Evolutionary conservation across 352 stramenopile species (phyloP).

Genomic region (Vaucheria bursata): DNA sequence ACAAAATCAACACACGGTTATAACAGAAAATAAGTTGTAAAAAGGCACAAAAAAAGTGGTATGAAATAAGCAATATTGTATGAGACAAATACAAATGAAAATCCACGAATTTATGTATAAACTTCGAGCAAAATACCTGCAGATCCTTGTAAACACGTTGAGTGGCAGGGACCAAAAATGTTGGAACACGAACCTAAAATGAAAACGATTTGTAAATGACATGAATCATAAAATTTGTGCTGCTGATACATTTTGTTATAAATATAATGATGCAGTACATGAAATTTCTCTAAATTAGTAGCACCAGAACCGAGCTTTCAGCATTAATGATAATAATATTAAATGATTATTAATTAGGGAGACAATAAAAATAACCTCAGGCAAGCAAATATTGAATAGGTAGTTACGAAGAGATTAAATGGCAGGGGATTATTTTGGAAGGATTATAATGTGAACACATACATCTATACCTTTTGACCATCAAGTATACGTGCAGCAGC

Average conservation of each 20-base stretch:
- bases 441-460: neutral
- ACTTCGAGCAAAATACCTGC: slow-evolving; percentile 15
- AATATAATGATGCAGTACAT: no score
- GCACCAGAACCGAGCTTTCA: no score
- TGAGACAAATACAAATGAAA: neutral
- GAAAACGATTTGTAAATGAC: no score
- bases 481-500: slow-evolving; percentile 65
- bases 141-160: slow-evolving; percentile 47
- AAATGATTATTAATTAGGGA: neutral
- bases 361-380: neutral
- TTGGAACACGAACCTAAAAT: slow-evolving; percentile 42
- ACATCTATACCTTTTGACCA: slow-evolving; percentile 64
- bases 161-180: slow-evolving; percentile 47
- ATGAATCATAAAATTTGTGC: no score
- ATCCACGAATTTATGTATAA: neutral
- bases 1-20: no score
- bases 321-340: no score
- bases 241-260: no score
- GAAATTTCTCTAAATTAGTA: no score
- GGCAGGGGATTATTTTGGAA: neutral
- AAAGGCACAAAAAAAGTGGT: neutral
- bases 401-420: neutral
- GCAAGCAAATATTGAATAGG: neutral
- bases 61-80: neutral
- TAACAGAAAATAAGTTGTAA: no score